A percentile compares a stretch with the other conserved stretches of the same genome.
phyloP scores from a whole-genome alignment of 2,329 filamentous ascomycete genomes.

The Epichloe amarillans region DNA sequence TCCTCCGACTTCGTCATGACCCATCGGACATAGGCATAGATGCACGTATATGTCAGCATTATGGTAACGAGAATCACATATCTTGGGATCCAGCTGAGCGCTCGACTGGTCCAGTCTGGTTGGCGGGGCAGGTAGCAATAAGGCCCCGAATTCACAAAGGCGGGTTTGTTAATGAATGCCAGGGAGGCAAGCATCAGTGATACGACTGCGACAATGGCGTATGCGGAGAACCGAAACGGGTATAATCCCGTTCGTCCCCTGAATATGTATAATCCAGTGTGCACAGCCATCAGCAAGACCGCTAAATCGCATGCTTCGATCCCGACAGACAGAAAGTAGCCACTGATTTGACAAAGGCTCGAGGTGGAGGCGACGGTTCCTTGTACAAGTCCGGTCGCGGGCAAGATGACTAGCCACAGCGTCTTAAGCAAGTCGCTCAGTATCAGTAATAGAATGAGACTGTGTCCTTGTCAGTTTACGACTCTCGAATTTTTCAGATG shows the following conservation, averaged over 20 bases:
- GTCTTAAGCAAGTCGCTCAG: slow-evolving; percentile 60
- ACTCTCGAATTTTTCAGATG: not conserved
- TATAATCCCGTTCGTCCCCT: slow-evolving; percentile 52
- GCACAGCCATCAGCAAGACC: slow-evolving; percentile 59
- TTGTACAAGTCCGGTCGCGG: slow-evolving; percentile 40
- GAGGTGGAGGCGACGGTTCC: slow-evolving; percentile 37
- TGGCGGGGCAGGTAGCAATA: slow-evolving; percentile 57
- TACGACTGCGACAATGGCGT: slow-evolving; percentile 40
- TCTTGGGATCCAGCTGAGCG: slow-evolving; percentile 59
- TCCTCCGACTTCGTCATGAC: slow-evolving; percentile 27
- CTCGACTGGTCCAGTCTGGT: slow-evolving; percentile 55
- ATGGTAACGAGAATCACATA: slow-evolving; percentile 56
- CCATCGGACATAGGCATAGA: slow-evolving; percentile 54
- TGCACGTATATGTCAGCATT: slow-evolving; percentile 48
- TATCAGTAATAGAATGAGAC: slow-evolving; percentile 62
- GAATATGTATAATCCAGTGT: slow-evolving; percentile 61
- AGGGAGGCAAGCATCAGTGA: slow-evolving; percentile 48
- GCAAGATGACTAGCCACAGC: slow-evolving; percentile 53
- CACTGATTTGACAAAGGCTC: slow-evolving; percentile 52
- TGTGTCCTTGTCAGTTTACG: slow-evolving; percentile 15
- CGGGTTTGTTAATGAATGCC: slow-evolving; percentile 45
- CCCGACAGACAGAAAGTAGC: slow-evolving; percentile 53
- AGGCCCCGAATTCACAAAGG: slow-evolving; percentile 49
- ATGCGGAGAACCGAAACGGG: slow-evolving; percentile 49
- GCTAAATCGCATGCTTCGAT: slow-evolving; percentile 59